Conservation (phyloP, 1,139 yeast species). For the Yamadazyma sp. region DNA sequence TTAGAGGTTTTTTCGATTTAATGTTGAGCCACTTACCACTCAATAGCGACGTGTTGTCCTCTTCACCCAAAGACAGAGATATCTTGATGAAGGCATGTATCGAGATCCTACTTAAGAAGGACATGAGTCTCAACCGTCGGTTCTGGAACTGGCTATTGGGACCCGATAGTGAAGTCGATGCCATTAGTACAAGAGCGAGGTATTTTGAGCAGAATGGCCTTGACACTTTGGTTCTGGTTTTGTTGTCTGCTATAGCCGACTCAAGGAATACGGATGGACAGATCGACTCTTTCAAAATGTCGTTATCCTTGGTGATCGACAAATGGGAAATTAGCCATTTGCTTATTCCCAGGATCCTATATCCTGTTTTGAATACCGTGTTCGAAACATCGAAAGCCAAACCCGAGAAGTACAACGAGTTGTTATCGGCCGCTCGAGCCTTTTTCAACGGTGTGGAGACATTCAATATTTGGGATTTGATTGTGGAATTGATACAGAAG, state of each 20-base stretch:
- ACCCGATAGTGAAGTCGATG: slow-evolving; percentile 42
- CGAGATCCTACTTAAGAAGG: slow-evolving; percentile 70
- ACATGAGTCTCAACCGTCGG: slow-evolving; percentile 91
- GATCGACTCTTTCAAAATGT: slow-evolving; percentile 58
- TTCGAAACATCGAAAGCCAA: slow-evolving; percentile 6
- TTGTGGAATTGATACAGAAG: slow-evolving; percentile 25
- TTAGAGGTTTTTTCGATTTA: slow-evolving; percentile 86
- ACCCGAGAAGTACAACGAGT: slow-evolving; percentile 28
- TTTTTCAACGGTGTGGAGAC: slow-evolving; percentile 89
- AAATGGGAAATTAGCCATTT: slow-evolving; percentile 88
- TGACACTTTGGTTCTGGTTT: slow-evolving; percentile 48
- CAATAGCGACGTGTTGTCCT: slow-evolving; percentile 51
- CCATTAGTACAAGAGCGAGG: slow-evolving; percentile 23
- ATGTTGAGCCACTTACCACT: slow-evolving; percentile 67
- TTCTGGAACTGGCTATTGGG: slow-evolving; percentile 93
- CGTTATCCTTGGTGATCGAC: slow-evolving; percentile 72
- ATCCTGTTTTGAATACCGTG: slow-evolving; percentile 55
- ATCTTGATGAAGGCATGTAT: slow-evolving; percentile 63
- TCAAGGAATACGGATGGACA: slow-evolving; percentile 27
- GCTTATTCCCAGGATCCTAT: slow-evolving; percentile 67
- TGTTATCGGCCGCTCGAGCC: slow-evolving; percentile 57
- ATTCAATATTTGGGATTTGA: slow-evolving; percentile 68
- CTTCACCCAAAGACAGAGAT: slow-evolving; percentile 54
- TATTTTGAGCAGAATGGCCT: slow-evolving; percentile 64
- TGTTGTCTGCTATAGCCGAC: slow-evolving; percentile 45